These are phyloP conservation scores for Pyrrhoderma lamaoense DNA, from an alignment of 1,284 basidiomycete species.

Conservation along the genomic window DNA sequence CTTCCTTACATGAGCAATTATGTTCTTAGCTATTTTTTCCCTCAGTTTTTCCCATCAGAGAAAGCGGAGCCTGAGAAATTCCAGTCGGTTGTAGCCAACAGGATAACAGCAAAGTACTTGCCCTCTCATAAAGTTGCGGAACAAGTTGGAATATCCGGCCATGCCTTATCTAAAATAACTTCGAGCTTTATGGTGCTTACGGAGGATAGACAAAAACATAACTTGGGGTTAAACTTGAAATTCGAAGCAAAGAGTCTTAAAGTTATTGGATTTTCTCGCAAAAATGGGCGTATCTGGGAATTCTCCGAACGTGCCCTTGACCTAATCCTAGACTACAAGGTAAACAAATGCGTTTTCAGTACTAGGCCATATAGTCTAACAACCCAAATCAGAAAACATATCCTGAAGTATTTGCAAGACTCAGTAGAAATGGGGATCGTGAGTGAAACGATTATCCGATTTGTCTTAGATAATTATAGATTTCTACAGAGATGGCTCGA, in stretches of 20 bases:
- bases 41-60: constrained; percentile 82
- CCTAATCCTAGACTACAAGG: constrained; percentile 81
- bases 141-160: constrained; percentile 61
- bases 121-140: constrained; percentile 72
- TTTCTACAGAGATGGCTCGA: constrained; percentile 56
- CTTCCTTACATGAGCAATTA: background rate
- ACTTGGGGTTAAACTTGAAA: constrained; percentile 91
- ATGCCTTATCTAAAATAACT: constrained; percentile 84
- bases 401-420: constrained; percentile 71
- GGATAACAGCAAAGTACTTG: constrained; percentile 56
- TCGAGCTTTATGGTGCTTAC: constrained; percentile 86
- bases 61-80: constrained; percentile 74
- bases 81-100: constrained; percentile 53
- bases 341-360: constrained; percentile 22
- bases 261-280: constrained; percentile 89
- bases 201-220: constrained; percentile 73
- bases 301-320: constrained; percentile 84
- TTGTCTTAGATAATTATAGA: background rate
- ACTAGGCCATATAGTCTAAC: constrained; percentile 6
- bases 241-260: constrained; percentile 96
- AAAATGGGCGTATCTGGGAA: constrained; percentile 85
- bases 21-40: background rate
- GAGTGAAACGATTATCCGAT: constrained; percentile 21
- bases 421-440: constrained; percentile 70
- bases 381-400: constrained; percentile 46